phyloP scores from a whole-genome alignment of 768 basidiomycete species.

The Rhodocollybia butyracea region DNA sequence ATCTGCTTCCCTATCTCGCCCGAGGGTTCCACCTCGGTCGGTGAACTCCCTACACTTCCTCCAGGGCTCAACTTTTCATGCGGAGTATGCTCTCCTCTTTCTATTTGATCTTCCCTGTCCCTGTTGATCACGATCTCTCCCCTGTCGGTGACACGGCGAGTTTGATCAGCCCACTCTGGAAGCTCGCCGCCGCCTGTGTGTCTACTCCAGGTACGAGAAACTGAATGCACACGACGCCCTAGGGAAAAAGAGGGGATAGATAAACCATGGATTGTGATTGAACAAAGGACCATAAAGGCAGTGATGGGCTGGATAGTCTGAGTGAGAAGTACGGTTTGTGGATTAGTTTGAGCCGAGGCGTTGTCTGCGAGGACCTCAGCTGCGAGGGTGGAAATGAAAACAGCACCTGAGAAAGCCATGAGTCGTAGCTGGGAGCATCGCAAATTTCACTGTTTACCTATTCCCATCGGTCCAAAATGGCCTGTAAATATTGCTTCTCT shows the following conservation, averaged over 20 bases:
- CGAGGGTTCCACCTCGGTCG: background rate
- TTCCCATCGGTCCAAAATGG: slow-evolving; percentile 89
- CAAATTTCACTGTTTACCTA: slow-evolving; percentile 41
- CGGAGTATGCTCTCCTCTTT: slow-evolving; percentile 9
- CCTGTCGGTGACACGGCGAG: slow-evolving; percentile 50
- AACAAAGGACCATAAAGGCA: slow-evolving; percentile 91
- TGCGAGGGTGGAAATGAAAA: slow-evolving; percentile 91
- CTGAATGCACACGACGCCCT: slow-evolving; percentile 85
- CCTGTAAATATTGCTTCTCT: slow-evolving; percentile 93
- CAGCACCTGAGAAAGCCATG: slow-evolving; percentile 53
- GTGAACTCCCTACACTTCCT: background rate
- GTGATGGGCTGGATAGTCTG: slow-evolving; percentile 89
- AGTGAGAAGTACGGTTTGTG: slow-evolving; percentile 63
- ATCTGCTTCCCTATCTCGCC: background rate
- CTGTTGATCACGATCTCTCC: slow-evolving; percentile 68
- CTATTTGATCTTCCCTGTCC: slow-evolving; percentile 42
- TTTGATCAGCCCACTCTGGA: slow-evolving; percentile 64
- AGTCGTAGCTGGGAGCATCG: background rate
- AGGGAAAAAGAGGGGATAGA: slow-evolving; percentile 96
- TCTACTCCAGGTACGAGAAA: slow-evolving; percentile 67
- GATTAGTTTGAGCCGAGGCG: slow-evolving; percentile 30
- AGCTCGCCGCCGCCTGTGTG: slow-evolving; percentile 34
- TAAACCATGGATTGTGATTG: slow-evolving; percentile 83
- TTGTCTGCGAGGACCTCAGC: slow-evolving; percentile 48
- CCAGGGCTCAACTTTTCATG: slow-evolving; percentile 14